These are phyloP conservation scores for Puccinia novopanici DNA, from an alignment of 1,284 basidiomycete genomes.

Conservation along the genomic window DNA sequence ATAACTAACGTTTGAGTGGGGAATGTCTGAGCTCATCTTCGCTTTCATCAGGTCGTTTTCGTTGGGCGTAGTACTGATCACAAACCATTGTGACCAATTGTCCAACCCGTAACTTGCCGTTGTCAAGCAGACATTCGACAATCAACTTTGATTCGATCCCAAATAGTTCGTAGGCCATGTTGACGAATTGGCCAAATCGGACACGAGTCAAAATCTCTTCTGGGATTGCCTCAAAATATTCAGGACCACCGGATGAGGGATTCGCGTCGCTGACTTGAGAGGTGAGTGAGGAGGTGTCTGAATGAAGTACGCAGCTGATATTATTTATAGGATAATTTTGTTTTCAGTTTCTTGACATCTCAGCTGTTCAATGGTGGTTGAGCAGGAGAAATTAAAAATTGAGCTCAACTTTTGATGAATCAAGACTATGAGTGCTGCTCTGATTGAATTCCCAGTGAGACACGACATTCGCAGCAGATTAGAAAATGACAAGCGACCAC, in stretches of 20 bases:
- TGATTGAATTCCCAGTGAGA: constrained; percentile 34
- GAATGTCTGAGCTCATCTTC: not conserved
- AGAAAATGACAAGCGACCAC: constrained; percentile 40
- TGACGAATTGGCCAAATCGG: constrained; percentile 35
- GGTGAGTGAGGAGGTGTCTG: constrained; percentile 22
- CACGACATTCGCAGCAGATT: constrained; percentile 34
- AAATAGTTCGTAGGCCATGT: constrained; percentile 23
- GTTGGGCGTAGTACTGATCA: constrained; percentile 27
- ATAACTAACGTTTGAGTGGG: constrained; percentile 18
- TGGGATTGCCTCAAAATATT: constrained; percentile 32
- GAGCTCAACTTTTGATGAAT: constrained; percentile 45
- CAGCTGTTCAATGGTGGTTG: not conserved
- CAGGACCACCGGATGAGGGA: not conserved
- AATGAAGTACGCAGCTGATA: constrained; percentile 45
- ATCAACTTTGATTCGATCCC: constrained; percentile 41
- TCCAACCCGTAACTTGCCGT: constrained; percentile 33
- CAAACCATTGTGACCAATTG: constrained; percentile 34
- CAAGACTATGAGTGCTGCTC: constrained; percentile 30
- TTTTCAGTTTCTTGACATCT: not conserved
- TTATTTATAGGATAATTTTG: not conserved
- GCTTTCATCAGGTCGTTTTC: constrained; percentile 22
- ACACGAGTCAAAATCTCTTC: constrained; percentile 33
- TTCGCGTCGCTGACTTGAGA: not conserved
- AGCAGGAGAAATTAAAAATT: not conserved
- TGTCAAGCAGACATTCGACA: constrained; percentile 29